Conservation (phyloP, 192 early-diverging fungal genomes). For the Coemansia sp. region DNA sequence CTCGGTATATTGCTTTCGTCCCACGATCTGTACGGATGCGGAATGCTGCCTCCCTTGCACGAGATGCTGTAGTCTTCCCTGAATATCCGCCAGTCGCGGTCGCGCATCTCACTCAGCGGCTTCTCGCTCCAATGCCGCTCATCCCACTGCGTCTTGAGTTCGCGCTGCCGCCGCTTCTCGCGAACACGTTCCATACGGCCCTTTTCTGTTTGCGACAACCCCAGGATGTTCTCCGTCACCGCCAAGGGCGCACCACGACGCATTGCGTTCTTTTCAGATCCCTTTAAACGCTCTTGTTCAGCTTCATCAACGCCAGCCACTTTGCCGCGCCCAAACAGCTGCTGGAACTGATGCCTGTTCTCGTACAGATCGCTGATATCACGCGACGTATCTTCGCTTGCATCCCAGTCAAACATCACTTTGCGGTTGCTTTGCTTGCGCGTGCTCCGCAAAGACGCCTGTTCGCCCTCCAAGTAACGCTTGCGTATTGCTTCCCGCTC, state of each 20-base stretch:
- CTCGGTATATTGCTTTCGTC: slow-evolving; percentile 74
- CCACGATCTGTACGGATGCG: slow-evolving; percentile 90
- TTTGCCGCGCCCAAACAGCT: slow-evolving; percentile 77
- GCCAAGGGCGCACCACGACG: background rate
- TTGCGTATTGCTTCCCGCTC: slow-evolving; percentile 70
- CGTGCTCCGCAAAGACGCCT: slow-evolving; percentile 66
- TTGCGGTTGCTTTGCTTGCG: slow-evolving; percentile 90
- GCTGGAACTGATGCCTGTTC: slow-evolving; percentile 64
- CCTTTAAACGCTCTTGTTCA: background rate
- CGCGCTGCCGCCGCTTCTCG: slow-evolving; percentile 1
- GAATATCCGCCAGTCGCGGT: slow-evolving; percentile 99
- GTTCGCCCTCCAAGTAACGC: slow-evolving; percentile 85
- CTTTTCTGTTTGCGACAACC: background rate
- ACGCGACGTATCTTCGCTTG: slow-evolving; percentile 91
- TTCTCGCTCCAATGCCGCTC: slow-evolving; percentile 97
- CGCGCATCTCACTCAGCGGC: slow-evolving; percentile 85
- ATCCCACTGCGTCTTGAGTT: slow-evolving; percentile 62
- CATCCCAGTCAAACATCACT: slow-evolving; percentile 98
- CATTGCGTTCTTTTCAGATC: background rate
- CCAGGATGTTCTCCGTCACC: background rate
- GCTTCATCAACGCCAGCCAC: slow-evolving; percentile 10
- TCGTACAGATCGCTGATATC: slow-evolving; percentile 92
- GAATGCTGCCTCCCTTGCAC: slow-evolving; percentile 90
- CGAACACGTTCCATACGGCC: background rate
- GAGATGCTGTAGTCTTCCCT: slow-evolving; percentile 98